These are phyloP conservation scores for Naganishia onofrii DNA, from an alignment of 768 basidiomycete genomes.

Conservation along the genomic window DNA sequence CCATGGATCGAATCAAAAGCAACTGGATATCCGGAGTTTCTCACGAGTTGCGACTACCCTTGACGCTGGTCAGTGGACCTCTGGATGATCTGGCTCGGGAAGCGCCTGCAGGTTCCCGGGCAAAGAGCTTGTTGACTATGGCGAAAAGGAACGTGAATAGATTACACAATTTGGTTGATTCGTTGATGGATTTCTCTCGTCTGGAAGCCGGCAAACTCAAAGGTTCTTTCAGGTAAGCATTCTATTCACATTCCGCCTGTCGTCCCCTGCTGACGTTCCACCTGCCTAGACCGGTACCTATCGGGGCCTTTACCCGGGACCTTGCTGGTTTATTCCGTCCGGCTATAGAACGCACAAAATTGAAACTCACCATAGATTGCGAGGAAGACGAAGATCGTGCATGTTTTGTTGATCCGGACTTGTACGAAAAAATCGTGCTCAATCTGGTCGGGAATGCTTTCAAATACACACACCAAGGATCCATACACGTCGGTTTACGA, in stretches of 20 bases:
- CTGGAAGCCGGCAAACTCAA: slow-evolving; percentile 51
- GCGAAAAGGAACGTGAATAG: slow-evolving; percentile 66
- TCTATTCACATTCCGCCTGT: slow-evolving; percentile 20
- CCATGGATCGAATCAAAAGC: slow-evolving; percentile 42
- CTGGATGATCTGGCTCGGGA: slow-evolving; percentile 48
- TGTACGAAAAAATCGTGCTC: slow-evolving; percentile 34
- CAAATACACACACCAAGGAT: slow-evolving; percentile 52
- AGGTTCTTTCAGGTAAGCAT: slow-evolving; percentile 34
- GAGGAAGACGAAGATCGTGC: slow-evolving; percentile 28
- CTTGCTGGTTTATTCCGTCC: slow-evolving; percentile 42
- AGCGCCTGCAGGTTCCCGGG: slow-evolving; percentile 45
- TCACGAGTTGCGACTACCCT: slow-evolving; percentile 27
- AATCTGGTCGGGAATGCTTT: slow-evolving; percentile 44
- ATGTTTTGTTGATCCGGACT: slow-evolving; percentile 25
- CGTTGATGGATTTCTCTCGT: slow-evolving; percentile 55
- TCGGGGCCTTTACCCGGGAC: slow-evolving; percentile 26
- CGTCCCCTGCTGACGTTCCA: neutral
- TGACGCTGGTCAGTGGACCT: slow-evolving; percentile 42
- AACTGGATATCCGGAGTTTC: slow-evolving; percentile 29
- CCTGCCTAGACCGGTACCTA: slow-evolving; percentile 22
- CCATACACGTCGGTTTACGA: slow-evolving; percentile 47
- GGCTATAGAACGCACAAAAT: slow-evolving; percentile 29
- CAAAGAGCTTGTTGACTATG: slow-evolving; percentile 86
- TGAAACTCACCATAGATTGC: slow-evolving; percentile 35
- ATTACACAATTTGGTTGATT: slow-evolving; percentile 52